phyloP scores from a whole-genome alignment of 805 yeast species.

The Starmera quercuum region DNA sequence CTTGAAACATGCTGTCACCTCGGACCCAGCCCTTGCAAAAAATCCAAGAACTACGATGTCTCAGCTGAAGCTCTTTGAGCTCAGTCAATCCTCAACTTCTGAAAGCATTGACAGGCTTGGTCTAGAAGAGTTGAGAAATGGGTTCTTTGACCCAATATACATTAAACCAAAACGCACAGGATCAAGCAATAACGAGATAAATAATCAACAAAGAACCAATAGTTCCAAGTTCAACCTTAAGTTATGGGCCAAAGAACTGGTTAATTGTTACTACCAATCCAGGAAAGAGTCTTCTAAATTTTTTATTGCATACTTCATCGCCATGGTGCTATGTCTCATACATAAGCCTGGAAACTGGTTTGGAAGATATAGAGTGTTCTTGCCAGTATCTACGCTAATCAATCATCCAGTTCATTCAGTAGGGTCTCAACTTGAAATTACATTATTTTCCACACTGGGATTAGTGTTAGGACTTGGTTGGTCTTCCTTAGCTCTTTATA shows the following conservation, averaged over 20 bases:
- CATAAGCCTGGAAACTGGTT: conserved; percentile 33
- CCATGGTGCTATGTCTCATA: conserved; percentile 31
- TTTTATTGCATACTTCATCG: conserved; percentile 30
- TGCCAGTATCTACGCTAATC: conserved; percentile 34
- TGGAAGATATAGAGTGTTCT: conserved; percentile 31
- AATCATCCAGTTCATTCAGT: conserved; percentile 40
- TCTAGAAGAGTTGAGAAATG: conserved; percentile 39
- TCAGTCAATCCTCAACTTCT: conserved; percentile 12
- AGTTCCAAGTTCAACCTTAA: conserved; percentile 4
- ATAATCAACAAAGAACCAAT: too few relatives aligned
- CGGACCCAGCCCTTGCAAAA: conserved; percentile 4
- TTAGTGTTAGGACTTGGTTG: conserved; percentile 35
- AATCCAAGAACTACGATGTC: conserved; percentile 27
- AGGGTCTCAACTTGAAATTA: conserved; percentile 41
- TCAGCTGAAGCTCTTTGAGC: conserved; percentile 23
- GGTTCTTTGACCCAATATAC: conserved; percentile 40
- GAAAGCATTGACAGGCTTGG: conserved; percentile 25
- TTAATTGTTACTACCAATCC: not conserved
- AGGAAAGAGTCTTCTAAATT: conserved; percentile 20
- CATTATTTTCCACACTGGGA: conserved; percentile 32
- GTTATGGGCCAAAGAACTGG: not conserved
- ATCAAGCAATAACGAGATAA: not conserved
- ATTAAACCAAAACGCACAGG: conserved; percentile 25
- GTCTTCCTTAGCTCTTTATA: conserved; percentile 34
- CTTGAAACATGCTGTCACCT: not conserved